Evolutionary conservation across 2,329 filamentous ascomycete genomes (phyloP), one percentile per base, ranked within the genome.

Genomic region (Plenodomus tracheiphilus): DNA sequence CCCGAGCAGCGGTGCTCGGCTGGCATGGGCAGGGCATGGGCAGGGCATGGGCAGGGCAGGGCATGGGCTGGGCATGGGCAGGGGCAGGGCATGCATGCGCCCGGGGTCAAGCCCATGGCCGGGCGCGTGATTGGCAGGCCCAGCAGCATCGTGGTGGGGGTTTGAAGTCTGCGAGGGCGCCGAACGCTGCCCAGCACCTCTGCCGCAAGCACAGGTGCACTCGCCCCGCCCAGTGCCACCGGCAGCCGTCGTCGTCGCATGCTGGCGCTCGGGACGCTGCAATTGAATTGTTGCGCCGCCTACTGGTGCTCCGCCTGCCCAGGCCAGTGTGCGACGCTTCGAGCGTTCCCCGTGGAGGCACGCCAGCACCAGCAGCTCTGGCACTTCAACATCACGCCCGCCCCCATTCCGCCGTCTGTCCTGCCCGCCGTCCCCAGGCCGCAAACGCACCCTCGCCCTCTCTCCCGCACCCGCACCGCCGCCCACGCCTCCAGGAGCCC

Each of bases 201-300:
- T 25, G 22, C 5, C 22, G 28, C 22, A 25, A 25, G 22, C 10
- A 10, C 10, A 15, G 6, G 8, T 8, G 9, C 28, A 11, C 4
- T 11, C 56, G 54, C 54, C 56, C 58, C 56, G 49, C 59, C 47
- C 37, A 47, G 55, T 53, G 61, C 54, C 59, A 57, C 55, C 54
- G 51, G 59, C 61, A n/a, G n/a, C n/a, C n/a, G n/a, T 54, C 53
- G 15, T 49, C 52, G 53, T 59, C 53, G 61, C 47, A 56, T 49
- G 61, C 55, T 62, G 55, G 49, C 54, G 54, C 48, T 46, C 52
- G 57, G 49, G 47, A 59, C 40, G 54, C 54, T 51, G 48, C 48
- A 48, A 36, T 56, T 46, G 43, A 52, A 58, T 58, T 58, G 46
- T 56, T 59, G 59, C 57, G 59, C 61, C 59, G 61, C 56, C 57